Evolutionary conservation across 176 grass and related monocot species (phyloP).

Genomic region (Secale cereale): DNA sequence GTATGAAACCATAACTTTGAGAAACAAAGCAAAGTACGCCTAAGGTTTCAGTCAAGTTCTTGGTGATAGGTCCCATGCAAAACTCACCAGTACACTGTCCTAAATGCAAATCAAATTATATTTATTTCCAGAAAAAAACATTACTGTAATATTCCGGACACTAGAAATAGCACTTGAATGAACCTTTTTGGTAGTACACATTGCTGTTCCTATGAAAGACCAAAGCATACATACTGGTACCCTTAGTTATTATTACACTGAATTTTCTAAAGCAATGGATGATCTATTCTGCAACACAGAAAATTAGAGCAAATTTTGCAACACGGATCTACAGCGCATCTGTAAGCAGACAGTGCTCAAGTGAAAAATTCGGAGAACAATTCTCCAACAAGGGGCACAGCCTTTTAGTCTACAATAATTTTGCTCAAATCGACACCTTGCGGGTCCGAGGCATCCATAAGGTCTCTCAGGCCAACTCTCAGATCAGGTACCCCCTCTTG

Average conservation of each 20-base stretch:
- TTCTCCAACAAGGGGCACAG: not conserved
- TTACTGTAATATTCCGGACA: not conserved
- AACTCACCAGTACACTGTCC: not conserved
- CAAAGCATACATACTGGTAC: not conserved
- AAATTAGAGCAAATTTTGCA: not conserved
- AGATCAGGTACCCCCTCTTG: constrained; percentile 68
- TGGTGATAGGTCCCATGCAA: not conserved
- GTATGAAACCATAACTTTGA: not conserved
- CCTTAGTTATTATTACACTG: not conserved
- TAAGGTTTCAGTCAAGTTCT: not conserved
- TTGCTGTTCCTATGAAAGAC: not conserved
- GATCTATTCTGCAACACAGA: not conserved
- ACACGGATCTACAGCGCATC: not conserved
- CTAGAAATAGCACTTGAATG: not conserved
- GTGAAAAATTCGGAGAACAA: not conserved
- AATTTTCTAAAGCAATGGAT: not conserved
- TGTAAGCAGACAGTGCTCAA: not conserved
- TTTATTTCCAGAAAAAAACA: not conserved
- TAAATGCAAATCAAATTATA: not conserved
- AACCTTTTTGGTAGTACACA: not conserved
- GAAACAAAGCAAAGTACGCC: not conserved
- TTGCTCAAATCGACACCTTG: constrained; percentile 50
- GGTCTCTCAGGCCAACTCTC: constrained; percentile 58
- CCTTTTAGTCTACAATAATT: constrained; percentile 36
- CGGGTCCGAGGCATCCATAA: constrained; percentile 58